These are phyloP conservation scores for Boletus sensibilis DNA, from an alignment of 768 basidiomycete species.

Conservation along the genomic window DNA sequence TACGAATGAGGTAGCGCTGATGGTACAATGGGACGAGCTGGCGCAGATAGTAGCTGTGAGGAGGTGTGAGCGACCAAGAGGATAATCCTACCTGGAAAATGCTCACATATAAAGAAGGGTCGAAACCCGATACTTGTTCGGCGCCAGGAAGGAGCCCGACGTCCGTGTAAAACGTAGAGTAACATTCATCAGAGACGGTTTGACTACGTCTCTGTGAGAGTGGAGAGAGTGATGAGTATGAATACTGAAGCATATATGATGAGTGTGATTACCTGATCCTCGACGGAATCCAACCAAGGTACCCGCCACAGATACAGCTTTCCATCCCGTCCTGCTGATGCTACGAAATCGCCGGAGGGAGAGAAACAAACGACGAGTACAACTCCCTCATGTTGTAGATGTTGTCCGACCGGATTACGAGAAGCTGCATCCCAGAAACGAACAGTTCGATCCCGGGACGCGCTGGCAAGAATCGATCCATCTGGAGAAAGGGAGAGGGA, in stretches of 20 bases:
- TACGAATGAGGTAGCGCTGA: too few species aligned
- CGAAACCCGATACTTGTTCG: too few species aligned
- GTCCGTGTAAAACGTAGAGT: background rate
- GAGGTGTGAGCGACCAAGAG: too few species aligned
- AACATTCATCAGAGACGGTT: background rate
- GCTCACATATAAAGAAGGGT: too few species aligned
- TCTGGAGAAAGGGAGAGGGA: constrained; percentile 1
- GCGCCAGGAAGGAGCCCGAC: too few species aligned
- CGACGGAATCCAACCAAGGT: background rate
- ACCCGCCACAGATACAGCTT: background rate
- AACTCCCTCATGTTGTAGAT: background rate
- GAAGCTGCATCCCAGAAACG: constrained; percentile 3
- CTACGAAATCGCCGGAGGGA: background rate
- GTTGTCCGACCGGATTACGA: background rate
- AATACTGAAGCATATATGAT: background rate
- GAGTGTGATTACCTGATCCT: background rate
- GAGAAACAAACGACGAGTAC: background rate
- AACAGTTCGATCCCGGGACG: background rate
- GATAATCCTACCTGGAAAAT: too few species aligned
- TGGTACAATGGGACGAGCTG: too few species aligned
- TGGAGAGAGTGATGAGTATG: background rate
- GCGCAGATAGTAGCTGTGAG: too few species aligned
- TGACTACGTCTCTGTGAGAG: background rate
- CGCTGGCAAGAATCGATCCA: constrained; percentile 3
- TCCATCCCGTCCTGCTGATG: background rate